Evolutionary conservation across 2,329 filamentous ascomycete species (phyloP).

Genomic region (Fulvia fulva): DNA sequence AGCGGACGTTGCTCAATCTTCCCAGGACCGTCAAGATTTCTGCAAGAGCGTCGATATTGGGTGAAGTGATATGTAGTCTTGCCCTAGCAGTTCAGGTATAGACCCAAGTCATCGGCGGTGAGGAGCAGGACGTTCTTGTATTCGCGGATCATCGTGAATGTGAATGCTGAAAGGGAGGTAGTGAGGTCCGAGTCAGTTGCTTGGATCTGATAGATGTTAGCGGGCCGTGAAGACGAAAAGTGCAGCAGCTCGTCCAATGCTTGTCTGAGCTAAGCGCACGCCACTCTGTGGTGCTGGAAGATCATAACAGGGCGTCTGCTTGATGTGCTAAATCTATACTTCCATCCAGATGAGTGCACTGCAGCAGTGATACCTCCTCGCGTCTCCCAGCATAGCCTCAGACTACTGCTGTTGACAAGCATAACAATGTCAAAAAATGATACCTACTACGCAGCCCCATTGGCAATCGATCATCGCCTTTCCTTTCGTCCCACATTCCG

Average conservation of each 20-base stretch:
- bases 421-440: too few relatives aligned
- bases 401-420: too few relatives aligned
- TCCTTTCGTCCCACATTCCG: too few relatives aligned
- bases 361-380: too few relatives aligned
- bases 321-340: too few relatives aligned
- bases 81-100: constrained; percentile 38
- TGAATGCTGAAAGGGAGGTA: too few relatives aligned
- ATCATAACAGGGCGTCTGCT: background rate
- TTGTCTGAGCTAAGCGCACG: background rate
- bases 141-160: background rate
- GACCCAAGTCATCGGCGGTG: constrained; percentile 44
- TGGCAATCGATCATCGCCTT: too few relatives aligned
- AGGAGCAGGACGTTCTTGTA: constrained; percentile 34
- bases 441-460: too few relatives aligned
- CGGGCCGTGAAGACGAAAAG: background rate
- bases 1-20: constrained; percentile 42
- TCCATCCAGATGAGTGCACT: too few relatives aligned
- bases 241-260: background rate
- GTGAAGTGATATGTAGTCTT: constrained; percentile 30
- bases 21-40: constrained; percentile 32
- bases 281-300: background rate
- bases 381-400: too few relatives aligned
- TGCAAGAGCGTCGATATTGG: constrained; percentile 42
- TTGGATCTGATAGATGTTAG: background rate
- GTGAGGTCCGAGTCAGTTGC: too few relatives aligned